Evolutionary conservation across 345 rosid genomes (phyloP), one percentile per base, ranked within the genome.

Genomic region (Arabidopsis suecica): DNA sequence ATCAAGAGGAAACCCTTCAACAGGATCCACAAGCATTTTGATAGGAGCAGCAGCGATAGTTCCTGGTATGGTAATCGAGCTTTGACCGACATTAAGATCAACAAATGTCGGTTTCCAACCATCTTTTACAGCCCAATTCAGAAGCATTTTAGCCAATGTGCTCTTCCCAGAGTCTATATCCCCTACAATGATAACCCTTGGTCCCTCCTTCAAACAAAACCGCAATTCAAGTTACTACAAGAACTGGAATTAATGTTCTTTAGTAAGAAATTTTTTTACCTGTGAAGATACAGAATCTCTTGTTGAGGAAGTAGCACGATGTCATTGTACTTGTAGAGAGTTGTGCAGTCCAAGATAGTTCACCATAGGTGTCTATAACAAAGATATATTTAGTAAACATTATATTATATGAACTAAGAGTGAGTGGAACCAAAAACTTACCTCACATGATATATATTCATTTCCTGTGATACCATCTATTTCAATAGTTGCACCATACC

Each of bases 91-190:
- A 73, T 91, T 93, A 82, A 91, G 83, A 82, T 88, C 96, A 53
- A 91, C 91, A 82, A 65, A 89, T 12, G 86, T 89, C 40, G 91
- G 97, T 78, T 89, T 86, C 89, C 87, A 89, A 59, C 96, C 93
- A 77, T 79, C 87, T 82, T 89, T 93, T 41, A 89, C 93, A 51
- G 97, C 92, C 97, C 97, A 93, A 75, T 89, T 88, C 37, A 93
- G 90, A 64, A 93, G 97, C 96, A 91, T 91, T 73, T 84, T 87
- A 4, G 90, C 80, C 65, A 88, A 77, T 30, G 94, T 81, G 79
- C 89, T 89, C 84, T 91, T 89, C 23, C 94, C 94, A 45, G 86
- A 89, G 86, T 93, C 93, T 0, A 49, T 84, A 60, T 81, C 85
- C 12, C 96, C 97, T 38, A 88, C 89, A 14, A 91, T 83, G 75